Conservation (phyloP, 495 filamentous ascomycete species). For the Penicillium paradoxum region DNA sequence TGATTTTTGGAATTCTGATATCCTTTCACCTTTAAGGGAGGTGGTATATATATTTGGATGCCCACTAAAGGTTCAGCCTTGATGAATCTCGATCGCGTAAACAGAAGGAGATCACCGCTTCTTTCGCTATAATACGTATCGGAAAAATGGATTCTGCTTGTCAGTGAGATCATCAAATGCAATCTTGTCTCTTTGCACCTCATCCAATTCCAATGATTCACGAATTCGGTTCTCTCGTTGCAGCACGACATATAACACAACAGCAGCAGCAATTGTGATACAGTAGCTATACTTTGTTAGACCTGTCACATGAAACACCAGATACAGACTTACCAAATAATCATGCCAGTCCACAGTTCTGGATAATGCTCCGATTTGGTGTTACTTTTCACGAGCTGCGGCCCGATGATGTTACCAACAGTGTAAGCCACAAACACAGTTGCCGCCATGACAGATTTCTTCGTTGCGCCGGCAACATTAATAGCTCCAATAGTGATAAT, state of each 20-base stretch:
- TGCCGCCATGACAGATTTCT: slow-evolving; percentile 69
- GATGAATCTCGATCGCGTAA: too few relatives aligned
- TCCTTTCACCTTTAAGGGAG: too few relatives aligned
- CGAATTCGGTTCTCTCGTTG: slow-evolving; percentile 52
- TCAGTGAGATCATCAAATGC: slow-evolving; percentile 74
- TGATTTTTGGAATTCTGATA: too few relatives aligned
- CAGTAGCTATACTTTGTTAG: slow-evolving; percentile 50
- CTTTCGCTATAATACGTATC: slow-evolving; percentile 70
- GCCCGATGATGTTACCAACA: slow-evolving; percentile 68
- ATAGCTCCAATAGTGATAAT: slow-evolving; percentile 64
- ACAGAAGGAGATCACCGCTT: too few relatives aligned
- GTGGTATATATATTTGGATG: too few relatives aligned
- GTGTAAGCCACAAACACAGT: slow-evolving; percentile 72
- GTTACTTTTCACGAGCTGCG: slow-evolving; percentile 60
- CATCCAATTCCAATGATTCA: slow-evolving; percentile 46
- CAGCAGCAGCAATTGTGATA: slow-evolving; percentile 56
- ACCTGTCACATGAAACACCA: not conserved
- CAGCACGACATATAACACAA: slow-evolving; percentile 53
- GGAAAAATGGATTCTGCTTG: slow-evolving; percentile 68
- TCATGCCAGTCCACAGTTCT: slow-evolving; percentile 62
- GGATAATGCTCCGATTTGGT: slow-evolving; percentile 63
- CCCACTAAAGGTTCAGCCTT: too few relatives aligned
- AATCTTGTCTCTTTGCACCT: slow-evolving; percentile 55
- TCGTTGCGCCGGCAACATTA: slow-evolving; percentile 73
- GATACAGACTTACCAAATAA: slow-evolving; percentile 55